Base-by-base conservation (phyloP, 1,139 yeast species). In the Kodamaea arcana region DNA sequence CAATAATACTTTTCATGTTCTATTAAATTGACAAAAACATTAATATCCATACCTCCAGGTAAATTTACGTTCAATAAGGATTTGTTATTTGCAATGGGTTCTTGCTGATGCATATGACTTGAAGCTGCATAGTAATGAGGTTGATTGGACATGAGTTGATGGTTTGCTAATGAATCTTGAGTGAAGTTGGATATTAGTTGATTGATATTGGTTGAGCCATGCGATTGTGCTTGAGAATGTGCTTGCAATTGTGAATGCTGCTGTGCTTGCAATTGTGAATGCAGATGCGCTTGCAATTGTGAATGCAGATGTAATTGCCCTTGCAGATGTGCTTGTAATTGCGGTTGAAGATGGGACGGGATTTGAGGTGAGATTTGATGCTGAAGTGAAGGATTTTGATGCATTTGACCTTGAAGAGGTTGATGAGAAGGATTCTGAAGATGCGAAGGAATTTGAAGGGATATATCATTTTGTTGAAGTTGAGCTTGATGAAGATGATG, bases 1-100 rank as follows among this genome's bases (percentile, higher is more conserved):
- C 71, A 65, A 43, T 58, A 59, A 39, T 62, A 64, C 35, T 56
- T 58, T 35, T 66, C 68, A 12, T 45, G 42, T 27, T 60, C 65
- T 15, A 67, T 46, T 24, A 62, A 40, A 21, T 47, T 43, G n/a
- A 58, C 50, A 35, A 52, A 58, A 20, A 30, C 37, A 15, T 45
- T 41, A 8, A 50, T 44, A 20, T 48, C 49, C n/a, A 42, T 37
- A 12, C 42, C 33, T 8, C 28, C 14, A 6, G 40, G 35, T 17
- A 39, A 33, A 17, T 36, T 34, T 9, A 29, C 13, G 7, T 22
- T 29, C 26, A 22, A 22, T 3, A 29, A 25, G 6, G 28, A 17
- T 14, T 25, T 12, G 17, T 12, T 13, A 7, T 7, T 7, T 7
- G 7, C 7, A 12, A 12, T n/a, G 28, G 17, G 6, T 13, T 12